Base-by-base conservation (phyloP, 78 protist genomes). In the Isochrysis galbana region DNA sequence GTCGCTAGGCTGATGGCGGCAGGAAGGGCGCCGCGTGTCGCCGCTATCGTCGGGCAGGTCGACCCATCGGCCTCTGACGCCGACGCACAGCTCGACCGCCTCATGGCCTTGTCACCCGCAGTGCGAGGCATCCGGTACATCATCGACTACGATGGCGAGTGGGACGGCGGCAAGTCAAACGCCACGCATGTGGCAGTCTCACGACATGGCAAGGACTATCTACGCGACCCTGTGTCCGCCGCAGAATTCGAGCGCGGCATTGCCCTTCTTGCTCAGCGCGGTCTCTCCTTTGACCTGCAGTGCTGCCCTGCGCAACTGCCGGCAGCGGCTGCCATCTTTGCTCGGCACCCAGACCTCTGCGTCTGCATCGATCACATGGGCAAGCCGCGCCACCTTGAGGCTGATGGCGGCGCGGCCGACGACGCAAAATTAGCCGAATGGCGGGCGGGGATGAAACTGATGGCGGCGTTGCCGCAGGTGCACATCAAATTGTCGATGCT, bases 91-190 rank as follows among this genome's bases (percentile, higher is more conserved):
- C 80, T 70, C 41, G 80, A 70, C 21, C 22, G 5, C 1, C 3
- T 70, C 80, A 2, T 17, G 42, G 80, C 80, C 39, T 5, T 3
- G 42, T 2, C 32, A 19, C 39, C 80, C 19, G 25, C 32, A 19
- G n/a, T 70, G 80, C 80, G 80, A 36, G 80, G 80, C 80, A 34
- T n/a, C 42, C 80, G 80, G 41, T 70, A 34, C 80, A 70, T 70
- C 80, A 2, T 70, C 42, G 36, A 34, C 80, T 34, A 70, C 41
- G 80, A 26, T 41, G 80, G 80, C 41, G 45, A 36, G 39, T 70
- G 29, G 45, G 80, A 70, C 80, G 80, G 80, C 41, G 80, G 39
- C 29, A 14, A 69, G 34, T n/a, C n/a, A n/a, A 32, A n/a, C 41
- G 39, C 80, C 44, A 70, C 80, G 42, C 80, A 70, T 19, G 41